phyloP scores from a whole-genome alignment of 108 stramenopile species.

The Skeletonema tropicum region DNA sequence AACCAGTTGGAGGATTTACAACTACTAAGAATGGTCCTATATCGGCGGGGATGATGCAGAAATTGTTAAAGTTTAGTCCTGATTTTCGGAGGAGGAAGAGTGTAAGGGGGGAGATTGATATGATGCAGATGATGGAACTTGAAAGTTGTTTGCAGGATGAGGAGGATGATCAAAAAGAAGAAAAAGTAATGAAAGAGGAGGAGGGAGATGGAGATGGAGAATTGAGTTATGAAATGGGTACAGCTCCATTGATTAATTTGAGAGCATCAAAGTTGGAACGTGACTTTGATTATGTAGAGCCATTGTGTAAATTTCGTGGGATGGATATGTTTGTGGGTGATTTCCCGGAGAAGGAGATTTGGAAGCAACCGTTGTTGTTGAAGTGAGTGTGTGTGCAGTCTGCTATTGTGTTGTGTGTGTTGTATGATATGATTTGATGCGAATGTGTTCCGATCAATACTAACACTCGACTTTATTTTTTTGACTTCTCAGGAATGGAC shows the following conservation, averaged over 20 bases:
- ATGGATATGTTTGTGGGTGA: constrained; percentile 68
- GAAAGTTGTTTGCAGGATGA: neutral
- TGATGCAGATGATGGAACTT: neutral
- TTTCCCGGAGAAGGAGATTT: constrained; percentile 48
- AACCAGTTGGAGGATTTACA: neutral
- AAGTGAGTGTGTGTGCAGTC: constrained; percentile 34
- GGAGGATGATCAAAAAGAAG: too few species aligned
- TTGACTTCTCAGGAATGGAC: constrained; percentile 44
- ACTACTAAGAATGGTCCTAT: neutral
- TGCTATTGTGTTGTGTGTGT: neutral
- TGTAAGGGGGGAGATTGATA: neutral
- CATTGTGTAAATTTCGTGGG: constrained; percentile 52
- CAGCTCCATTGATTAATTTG: neutral
- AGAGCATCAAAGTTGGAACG: neutral
- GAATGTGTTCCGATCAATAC: neutral
- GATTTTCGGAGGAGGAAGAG: neutral
- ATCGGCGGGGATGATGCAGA: neutral
- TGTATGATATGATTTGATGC: too few species aligned
- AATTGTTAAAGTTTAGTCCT: neutral
- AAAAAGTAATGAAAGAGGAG: neutral
- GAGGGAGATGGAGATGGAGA: neutral
- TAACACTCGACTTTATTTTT: neutral
- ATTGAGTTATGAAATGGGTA: neutral
- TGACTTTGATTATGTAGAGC: constrained; percentile 33
- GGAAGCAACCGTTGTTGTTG: constrained; percentile 51